These are phyloP conservation scores for Fraxinus pennsylvanica DNA, from an alignment of 257 asterid species.

Conservation along the genomic window DNA sequence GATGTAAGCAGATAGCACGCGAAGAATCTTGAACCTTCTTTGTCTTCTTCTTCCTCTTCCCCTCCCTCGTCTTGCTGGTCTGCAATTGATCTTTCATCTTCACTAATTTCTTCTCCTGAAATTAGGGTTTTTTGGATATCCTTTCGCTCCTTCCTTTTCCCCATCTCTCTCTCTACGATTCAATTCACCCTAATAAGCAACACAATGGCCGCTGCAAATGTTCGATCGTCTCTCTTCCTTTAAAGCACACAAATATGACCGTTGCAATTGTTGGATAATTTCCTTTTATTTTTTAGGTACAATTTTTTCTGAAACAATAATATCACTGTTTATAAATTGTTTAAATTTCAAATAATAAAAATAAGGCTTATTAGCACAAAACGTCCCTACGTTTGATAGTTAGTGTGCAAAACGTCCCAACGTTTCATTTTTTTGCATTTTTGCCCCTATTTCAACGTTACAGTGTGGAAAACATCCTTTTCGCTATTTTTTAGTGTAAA, in stretches of 20 bases:
- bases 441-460: too few species aligned
- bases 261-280: not conserved
- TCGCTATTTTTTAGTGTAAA: too few species aligned
- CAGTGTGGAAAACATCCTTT: too few species aligned
- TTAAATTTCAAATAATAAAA: too few species aligned
- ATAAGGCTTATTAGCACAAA: too few species aligned
- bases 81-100: not conserved
- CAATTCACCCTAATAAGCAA: not conserved
- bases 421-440: too few species aligned
- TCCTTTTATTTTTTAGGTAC: not conserved
- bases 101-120: constrained; percentile 23
- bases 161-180: constrained; percentile 34
- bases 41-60: constrained; percentile 25
- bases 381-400: too few species aligned
- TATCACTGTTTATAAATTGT: too few species aligned
- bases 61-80: not conserved
- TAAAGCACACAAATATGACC: not conserved
- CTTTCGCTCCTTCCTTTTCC: constrained; percentile 42
- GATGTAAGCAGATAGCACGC: constrained; percentile 85
- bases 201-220: constrained; percentile 54
- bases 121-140: constrained; percentile 28
- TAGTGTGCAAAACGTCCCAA: too few species aligned
- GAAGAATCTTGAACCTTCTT: constrained; percentile 43
- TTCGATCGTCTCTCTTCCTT: not conserved
- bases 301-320: too few species aligned